Percentiles rank a stretch among this genome's conserved stretches.
Conservation (phyloP, 257 asterid species). For the Nicotiana sylvestris region DNA sequence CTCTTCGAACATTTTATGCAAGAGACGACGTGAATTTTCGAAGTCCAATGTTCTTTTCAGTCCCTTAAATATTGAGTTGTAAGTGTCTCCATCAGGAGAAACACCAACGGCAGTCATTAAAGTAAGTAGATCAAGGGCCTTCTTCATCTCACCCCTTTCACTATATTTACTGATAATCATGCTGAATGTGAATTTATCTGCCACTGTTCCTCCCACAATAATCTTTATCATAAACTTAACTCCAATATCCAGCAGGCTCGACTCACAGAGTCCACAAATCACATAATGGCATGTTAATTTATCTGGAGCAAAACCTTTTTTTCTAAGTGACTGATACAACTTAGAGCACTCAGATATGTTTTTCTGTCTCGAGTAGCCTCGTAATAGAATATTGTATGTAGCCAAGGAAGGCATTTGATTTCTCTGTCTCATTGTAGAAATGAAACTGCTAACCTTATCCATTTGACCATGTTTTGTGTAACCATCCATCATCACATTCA, state of each 20-base stretch:
- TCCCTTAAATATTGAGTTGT: constrained; percentile 55
- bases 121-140: constrained; percentile 56
- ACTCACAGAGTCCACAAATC: constrained; percentile 53
- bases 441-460: constrained; percentile 30
- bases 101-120: constrained; percentile 48
- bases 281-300: constrained; percentile 65
- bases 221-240: constrained; percentile 63
- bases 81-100: constrained; percentile 48
- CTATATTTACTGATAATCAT: constrained; percentile 48
- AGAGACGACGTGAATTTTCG: constrained; percentile 35
- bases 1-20: constrained; percentile 50
- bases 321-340: constrained; percentile 43
- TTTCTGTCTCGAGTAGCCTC: constrained; percentile 49
- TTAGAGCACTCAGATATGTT: constrained; percentile 46
- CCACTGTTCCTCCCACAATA: constrained; percentile 45
- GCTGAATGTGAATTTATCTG: constrained; percentile 59
- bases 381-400: constrained; percentile 72
- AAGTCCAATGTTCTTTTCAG: constrained; percentile 44
- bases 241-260: constrained; percentile 57
- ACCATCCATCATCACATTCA: constrained; percentile 70
- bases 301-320: constrained; percentile 57
- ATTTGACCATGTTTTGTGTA: constrained; percentile 55
- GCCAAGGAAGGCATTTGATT: constrained; percentile 49
- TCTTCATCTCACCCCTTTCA: constrained; percentile 54
- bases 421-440: constrained; percentile 33